A percentile compares a stretch with the other conserved stretches of the same genome.
phyloP scores from a whole-genome alignment of 2,329 filamentous ascomycete genomes.

The Diaporthe citri region DNA sequence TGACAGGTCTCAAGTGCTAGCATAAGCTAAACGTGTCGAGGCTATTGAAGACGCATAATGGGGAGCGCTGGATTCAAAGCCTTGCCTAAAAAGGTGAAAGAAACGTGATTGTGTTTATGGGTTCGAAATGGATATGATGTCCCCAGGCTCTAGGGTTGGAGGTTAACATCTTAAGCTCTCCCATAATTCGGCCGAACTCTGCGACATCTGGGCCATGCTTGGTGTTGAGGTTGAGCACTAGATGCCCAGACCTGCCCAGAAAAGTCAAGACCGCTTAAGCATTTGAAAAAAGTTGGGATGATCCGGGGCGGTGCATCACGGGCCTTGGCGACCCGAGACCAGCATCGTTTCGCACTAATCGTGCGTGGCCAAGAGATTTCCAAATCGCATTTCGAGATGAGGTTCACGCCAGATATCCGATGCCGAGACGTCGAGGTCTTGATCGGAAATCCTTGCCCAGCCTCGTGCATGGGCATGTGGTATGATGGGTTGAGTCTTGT shows the following conservation, averaged over 20 bases:
- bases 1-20: not conserved
- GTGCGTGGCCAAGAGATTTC: not conserved
- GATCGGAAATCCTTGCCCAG: not conserved
- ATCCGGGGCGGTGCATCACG: slow-evolving; percentile 6
- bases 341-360: slow-evolving; percentile 16
- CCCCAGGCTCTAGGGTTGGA: too few relatives aligned
- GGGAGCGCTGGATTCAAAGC: not conserved
- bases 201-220: not conserved
- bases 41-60: not conserved
- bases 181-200: not conserved
- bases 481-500: not conserved
- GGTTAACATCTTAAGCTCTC: not conserved
- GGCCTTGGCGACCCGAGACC: slow-evolving; percentile 25
- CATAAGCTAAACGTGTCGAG: not conserved
- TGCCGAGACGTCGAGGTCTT: not conserved
- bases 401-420: not conserved
- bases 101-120: not conserved
- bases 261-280: not conserved
- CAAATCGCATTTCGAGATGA: slow-evolving; percentile 10
- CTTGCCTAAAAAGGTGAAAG: not conserved
- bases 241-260: not conserved
- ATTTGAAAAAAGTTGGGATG: not conserved
- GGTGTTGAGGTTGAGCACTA: not conserved
- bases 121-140: not conserved
- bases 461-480: not conserved